phyloP scores from a whole-genome alignment of 2,329 filamentous ascomycete species.

The Trichophaea hybrida region DNA sequence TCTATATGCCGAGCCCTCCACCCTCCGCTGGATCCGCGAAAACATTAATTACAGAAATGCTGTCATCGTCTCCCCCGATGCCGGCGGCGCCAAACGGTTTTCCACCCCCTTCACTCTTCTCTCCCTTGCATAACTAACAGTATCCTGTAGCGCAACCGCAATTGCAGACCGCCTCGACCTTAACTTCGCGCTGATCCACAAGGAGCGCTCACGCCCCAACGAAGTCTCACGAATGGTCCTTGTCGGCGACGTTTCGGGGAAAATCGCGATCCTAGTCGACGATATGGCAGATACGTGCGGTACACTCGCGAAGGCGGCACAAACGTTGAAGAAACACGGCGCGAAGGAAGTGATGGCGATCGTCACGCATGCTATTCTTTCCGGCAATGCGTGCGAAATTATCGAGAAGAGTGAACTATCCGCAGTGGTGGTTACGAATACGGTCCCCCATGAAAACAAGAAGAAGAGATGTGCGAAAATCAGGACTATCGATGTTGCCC shows the following conservation, averaged over 20 bases:
- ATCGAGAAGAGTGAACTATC: slow-evolving; percentile 64
- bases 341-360: slow-evolving; percentile 84
- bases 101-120: background rate
- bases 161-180: slow-evolving; percentile 87
- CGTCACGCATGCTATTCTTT: slow-evolving; percentile 86
- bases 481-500: slow-evolving; percentile 81
- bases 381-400: slow-evolving; percentile 74
- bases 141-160: slow-evolving; percentile 49
- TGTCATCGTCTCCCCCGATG: slow-evolving; percentile 90
- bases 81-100: slow-evolving; percentile 73
- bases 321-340: slow-evolving; percentile 74
- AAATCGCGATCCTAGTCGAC: slow-evolving; percentile 89
- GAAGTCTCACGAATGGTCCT: slow-evolving; percentile 89
- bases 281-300: slow-evolving; percentile 97
- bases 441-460: slow-evolving; percentile 68
- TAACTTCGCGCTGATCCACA: slow-evolving; percentile 89
- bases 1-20: slow-evolving; percentile 83
- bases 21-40: slow-evolving; percentile 79
- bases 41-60: slow-evolving; percentile 69
- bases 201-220: slow-evolving; percentile 78
- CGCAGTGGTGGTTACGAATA: slow-evolving; percentile 82
- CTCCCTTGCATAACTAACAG: background rate
- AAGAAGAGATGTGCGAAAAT: slow-evolving; percentile 63
- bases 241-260: slow-evolving; percentile 84
- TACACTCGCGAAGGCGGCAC: slow-evolving; percentile 77